These are phyloP conservation scores for Asterophora lycoperdoides DNA, from an alignment of 768 basidiomycete species.

Conservation along the genomic window DNA sequence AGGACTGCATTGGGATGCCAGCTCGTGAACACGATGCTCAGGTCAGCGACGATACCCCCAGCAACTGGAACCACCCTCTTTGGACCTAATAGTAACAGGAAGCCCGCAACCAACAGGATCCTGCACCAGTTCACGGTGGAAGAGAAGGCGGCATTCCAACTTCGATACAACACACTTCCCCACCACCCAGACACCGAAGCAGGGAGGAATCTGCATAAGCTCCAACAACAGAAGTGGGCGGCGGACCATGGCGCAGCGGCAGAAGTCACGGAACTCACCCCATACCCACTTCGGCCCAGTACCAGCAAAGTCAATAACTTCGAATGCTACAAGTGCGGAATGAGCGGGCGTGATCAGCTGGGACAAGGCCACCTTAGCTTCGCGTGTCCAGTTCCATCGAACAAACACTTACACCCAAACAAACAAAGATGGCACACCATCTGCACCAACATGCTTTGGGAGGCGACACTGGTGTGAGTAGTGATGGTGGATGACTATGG, in stretches of 20 bases:
- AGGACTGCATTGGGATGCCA: not conserved
- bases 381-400: not conserved
- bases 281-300: constrained; percentile 3
- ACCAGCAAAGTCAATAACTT: not conserved
- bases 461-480: not conserved
- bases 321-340: constrained; percentile 3
- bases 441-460: constrained; percentile 1
- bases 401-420: not conserved
- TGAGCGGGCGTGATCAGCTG: not conserved
- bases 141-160: not conserved
- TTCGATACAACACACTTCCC: not conserved
- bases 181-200: not conserved
- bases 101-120: not conserved
- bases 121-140: not conserved
- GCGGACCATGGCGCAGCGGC: not conserved
- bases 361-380: not conserved
- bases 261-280: not conserved
- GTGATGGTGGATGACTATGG: not conserved
- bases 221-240: not conserved
- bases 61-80: not conserved
- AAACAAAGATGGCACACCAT: not conserved
- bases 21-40: not conserved
- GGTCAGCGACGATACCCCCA: not conserved
- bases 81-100: not conserved
- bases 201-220: not conserved